Percentiles rank a stretch among this genome's conserved stretches.
These are phyloP conservation scores for Camptophora hylomeconis DNA, from an alignment of 2,329 filamentous ascomycete genomes.

Conservation along the genomic window DNA sequence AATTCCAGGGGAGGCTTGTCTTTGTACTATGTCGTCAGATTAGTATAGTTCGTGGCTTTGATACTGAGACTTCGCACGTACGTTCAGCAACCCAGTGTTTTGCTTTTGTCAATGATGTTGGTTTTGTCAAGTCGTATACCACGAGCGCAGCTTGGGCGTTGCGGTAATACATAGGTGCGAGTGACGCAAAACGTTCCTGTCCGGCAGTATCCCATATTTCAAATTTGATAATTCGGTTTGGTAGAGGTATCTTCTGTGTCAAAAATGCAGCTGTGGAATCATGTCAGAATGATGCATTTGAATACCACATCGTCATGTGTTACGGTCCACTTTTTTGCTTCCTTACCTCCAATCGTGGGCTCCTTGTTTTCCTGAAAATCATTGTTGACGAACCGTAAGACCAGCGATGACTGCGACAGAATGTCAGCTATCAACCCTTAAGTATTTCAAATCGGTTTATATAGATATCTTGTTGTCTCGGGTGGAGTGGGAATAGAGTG, in stretches of 20 bases:
- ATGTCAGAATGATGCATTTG: too few species aligned
- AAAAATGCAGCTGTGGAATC: constrained; percentile 68
- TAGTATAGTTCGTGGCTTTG: too few species aligned
- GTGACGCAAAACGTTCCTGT: constrained; percentile 90
- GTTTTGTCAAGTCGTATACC: constrained; percentile 96
- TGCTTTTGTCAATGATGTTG: constrained; percentile 86
- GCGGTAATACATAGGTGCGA: constrained; percentile 99
- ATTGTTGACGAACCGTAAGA: constrained; percentile 97
- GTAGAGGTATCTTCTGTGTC: constrained; percentile 94
- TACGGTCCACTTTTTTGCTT: too few species aligned
- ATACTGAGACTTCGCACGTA: too few species aligned
- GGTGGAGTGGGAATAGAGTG: too few species aligned
- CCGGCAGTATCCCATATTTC: constrained; percentile 98
- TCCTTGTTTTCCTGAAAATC: constrained; percentile 99
- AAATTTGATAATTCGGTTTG: constrained; percentile 76
- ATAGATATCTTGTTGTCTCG: neutral
- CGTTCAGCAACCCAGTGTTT: constrained; percentile 98
- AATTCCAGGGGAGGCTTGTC: constrained; percentile 89
- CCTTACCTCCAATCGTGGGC: constrained; percentile 87
- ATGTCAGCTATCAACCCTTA: constrained; percentile 9
- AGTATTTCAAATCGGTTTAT: constrained; percentile 1
- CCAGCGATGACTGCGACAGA: constrained; percentile 69
- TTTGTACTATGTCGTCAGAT: too few species aligned
- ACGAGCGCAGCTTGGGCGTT: constrained; percentile 96
- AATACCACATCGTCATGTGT: too few species aligned